Evolutionary conservation across 164 flowering plant species (phyloP).

Genomic region (Dillenia suffruticosa): DNA sequence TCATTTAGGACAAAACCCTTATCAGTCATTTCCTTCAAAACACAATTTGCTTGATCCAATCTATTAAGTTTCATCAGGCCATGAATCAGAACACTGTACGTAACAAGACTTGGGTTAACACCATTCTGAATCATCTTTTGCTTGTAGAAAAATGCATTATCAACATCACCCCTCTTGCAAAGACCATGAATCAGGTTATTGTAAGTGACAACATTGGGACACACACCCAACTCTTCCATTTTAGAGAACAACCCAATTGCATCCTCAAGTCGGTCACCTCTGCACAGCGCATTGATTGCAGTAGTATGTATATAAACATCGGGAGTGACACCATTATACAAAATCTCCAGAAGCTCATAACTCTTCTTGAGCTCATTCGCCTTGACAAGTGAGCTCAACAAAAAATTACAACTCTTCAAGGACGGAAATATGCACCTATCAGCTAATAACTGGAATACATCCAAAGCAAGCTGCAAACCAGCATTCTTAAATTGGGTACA

Average conservation of each 20-base stretch:
- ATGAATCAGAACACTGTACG: constrained; percentile 55
- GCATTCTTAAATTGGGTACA: constrained; percentile 44
- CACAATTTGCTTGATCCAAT: constrained; percentile 37
- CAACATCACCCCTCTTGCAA: constrained; percentile 42
- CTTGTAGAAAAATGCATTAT: constrained; percentile 52
- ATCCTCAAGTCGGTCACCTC: constrained; percentile 45
- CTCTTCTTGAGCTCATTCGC: constrained; percentile 39
- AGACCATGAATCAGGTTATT: constrained; percentile 69
- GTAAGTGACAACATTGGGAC: constrained; percentile 58
- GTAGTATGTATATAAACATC: constrained; percentile 55
- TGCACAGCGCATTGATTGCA: constrained; percentile 57
- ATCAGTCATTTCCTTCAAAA: constrained; percentile 49
- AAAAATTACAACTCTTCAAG: constrained; percentile 49
- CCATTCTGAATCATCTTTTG: constrained; percentile 49
- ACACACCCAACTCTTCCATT: constrained; percentile 50
- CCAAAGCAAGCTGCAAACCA: constrained; percentile 36
- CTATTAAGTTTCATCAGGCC: constrained; percentile 48
- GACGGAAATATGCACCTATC: constrained; percentile 49
- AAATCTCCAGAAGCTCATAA: constrained; percentile 35
- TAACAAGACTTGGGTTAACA: constrained; percentile 39
- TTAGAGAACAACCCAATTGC: constrained; percentile 46
- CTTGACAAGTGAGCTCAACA: constrained; percentile 56
- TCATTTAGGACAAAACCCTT: constrained; percentile 48
- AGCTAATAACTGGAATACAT: constrained; percentile 40
- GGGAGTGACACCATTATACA: constrained; percentile 28